Evolutionary conservation across 345 rosid genomes (phyloP).

Genomic region (Euphorbia tirucalli): DNA sequence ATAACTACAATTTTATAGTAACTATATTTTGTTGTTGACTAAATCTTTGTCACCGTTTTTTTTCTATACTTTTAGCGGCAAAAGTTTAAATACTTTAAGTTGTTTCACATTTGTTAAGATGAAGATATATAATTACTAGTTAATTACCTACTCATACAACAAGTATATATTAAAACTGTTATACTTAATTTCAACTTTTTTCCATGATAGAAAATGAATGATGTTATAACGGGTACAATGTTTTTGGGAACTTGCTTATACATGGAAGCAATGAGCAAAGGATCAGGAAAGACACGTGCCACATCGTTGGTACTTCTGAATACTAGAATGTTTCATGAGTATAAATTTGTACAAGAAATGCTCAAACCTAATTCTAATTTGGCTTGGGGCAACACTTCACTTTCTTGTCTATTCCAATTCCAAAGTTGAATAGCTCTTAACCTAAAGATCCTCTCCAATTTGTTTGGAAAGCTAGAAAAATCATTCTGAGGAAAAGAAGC

Average conservation of each 20-base stretch:
- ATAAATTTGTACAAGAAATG: slow-evolving; percentile 50
- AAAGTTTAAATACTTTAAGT: no score
- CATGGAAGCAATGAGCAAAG: slow-evolving; percentile 33
- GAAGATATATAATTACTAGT: no score
- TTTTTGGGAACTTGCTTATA: slow-evolving; percentile 46
- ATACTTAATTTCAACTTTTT: no score
- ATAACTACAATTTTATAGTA: no score
- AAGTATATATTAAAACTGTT: no score
- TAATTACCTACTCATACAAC: no score
- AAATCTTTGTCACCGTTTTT: no score
- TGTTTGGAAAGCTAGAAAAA: slow-evolving; percentile 25
- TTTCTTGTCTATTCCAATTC: slow-evolving; percentile 32
- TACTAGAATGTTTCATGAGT: slow-evolving; percentile 38
- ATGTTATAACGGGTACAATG: slow-evolving; percentile 43
- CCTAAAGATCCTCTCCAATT: slow-evolving; percentile 36
- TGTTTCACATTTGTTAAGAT: no score
- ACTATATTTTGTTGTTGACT: no score
- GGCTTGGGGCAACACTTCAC: slow-evolving; percentile 49
- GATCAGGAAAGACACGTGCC: slow-evolving; percentile 18
- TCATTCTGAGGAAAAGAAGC: slow-evolving; percentile 30
- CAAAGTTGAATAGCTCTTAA: slow-evolving; percentile 15
- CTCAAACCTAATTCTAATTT: slow-evolving; percentile 28
- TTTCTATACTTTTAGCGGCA: no score
- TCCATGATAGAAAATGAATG: slow-evolving; percentile 45
- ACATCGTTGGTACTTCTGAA: slow-evolving; percentile 48